Evolutionary conservation across 2,329 filamentous ascomycete species (phyloP), one percentile per base, ranked within the genome.

Genomic region (Fusarium odoratissimum): DNA sequence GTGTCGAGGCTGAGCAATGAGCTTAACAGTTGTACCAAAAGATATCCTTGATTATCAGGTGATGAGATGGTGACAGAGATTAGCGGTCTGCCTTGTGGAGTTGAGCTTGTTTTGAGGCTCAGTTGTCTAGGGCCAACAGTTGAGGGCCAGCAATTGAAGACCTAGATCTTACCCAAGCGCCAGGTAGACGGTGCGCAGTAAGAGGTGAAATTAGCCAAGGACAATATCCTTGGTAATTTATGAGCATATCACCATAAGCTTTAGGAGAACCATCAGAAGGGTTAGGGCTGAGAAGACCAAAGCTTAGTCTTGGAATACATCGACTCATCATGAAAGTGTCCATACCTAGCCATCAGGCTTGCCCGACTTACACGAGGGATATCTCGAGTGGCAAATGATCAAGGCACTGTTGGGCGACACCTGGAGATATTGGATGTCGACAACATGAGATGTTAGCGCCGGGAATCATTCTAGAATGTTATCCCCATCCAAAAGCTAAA

Each of bases 391-490:
- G 71, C 61, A 38, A 64, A 23, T 38, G 35, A 60, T 21, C 19
- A 31, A 73, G 70, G 66, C 61, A 67, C 58, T 37, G 48, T 41
- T 46, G 25, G 57, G 40, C 52, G 23, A 48, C 19, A 46, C 21
- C 17, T 42, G 3, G 41, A 55, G 25, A 66, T 55, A 25, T 42
- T 67, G 13, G 8, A 41, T 19, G 5, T 37, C n/a, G 25, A 54
- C 28, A 52, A 60, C 45, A 28, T 42, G 49, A 28, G 33, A 62
- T 54, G 30, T 25, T 45, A 51, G 38, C 59, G 64, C 54, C 23
- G 37, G 40, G 61, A 73, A 73, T 48, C 49, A 46, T 73, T 73
- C 71, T 72, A 72, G 71, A 69, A 73, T 40, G 33, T 37, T 28
- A 59, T 60, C 21, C 30, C 52, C 56, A 40, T 28, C n/a, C 23